phyloP scores from a whole-genome alignment of 73 alveolate genomes.

The Symbiodinium natans region DNA sequence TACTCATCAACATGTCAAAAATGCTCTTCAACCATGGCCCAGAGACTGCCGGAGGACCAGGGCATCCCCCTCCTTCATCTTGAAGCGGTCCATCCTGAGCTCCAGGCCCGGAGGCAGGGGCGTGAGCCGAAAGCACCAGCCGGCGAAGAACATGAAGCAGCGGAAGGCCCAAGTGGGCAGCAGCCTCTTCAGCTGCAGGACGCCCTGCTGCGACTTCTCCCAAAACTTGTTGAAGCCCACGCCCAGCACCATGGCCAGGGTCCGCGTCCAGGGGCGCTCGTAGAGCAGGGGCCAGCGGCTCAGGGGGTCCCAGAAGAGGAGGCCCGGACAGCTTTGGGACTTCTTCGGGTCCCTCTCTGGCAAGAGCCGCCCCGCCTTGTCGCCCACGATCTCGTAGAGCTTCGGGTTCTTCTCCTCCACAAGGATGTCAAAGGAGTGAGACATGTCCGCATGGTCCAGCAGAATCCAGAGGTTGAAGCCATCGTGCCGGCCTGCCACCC shows the following conservation, averaged over 20 bases:
- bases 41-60: constrained; percentile 31
- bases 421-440: constrained; percentile 2
- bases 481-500: not conserved
- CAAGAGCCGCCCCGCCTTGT: not conserved
- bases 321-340: not conserved
- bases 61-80: constrained; percentile 2
- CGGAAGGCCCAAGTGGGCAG: constrained; percentile 20
- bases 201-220: not conserved
- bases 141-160: not conserved
- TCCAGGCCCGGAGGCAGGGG: not conserved
- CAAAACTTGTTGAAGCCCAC: not conserved
- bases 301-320: not conserved
- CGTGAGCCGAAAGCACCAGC: constrained; percentile 2
- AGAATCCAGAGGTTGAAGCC: constrained; percentile 21
- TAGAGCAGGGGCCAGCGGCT: constrained; percentile 24
- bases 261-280: not conserved
- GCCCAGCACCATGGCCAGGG: constrained; percentile 23
- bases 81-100: not conserved
- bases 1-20: no score
- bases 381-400: not conserved
- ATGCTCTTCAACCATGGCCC: no score
- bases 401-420: not conserved
- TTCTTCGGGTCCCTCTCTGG: not conserved
- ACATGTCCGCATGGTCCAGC: constrained; percentile 20
- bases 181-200: not conserved